Evolutionary conservation across 140 eudicot species (phyloP).

Genomic region (Erigeron philadelphicus): DNA sequence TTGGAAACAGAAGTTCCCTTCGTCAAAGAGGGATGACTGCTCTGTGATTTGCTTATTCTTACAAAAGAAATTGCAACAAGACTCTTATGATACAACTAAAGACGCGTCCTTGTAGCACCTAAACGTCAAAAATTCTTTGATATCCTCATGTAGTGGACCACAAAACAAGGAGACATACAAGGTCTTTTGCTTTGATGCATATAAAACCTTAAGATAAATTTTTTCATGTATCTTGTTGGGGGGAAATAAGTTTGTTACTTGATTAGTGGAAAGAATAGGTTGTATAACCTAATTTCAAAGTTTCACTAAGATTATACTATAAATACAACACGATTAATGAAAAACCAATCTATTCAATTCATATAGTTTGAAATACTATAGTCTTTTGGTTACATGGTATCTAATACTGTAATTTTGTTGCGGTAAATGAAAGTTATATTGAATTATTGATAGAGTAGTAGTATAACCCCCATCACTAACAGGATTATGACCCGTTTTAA

Average conservation of each 20-base stretch:
- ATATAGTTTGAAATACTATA: neutral
- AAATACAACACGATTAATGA: neutral
- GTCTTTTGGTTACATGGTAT: neutral
- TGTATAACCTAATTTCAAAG: neutral
- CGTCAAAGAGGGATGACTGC: constrained; percentile 68
- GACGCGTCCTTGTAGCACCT: constrained; percentile 24
- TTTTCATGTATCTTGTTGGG: constrained; percentile 17
- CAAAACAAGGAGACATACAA: constrained; percentile 3
- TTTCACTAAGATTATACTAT: constrained; percentile 9
- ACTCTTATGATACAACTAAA: constrained; percentile 14
- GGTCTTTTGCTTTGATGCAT: neutral
- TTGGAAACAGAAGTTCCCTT: constrained; percentile 68
- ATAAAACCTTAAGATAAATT: neutral
- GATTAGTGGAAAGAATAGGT: too few species aligned
- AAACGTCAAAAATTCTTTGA: constrained; percentile 8
- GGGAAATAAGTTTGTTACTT: neutral
- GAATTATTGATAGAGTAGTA: constrained; percentile 33
- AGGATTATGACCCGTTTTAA: constrained; percentile 73
- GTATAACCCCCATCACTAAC: constrained; percentile 82
- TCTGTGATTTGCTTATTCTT: constrained; percentile 74
- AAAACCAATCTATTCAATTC: neutral
- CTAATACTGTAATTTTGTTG: constrained; percentile 21
- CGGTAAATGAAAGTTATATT: constrained; percentile 55
- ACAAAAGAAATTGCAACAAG: constrained; percentile 27
- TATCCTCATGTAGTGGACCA: constrained; percentile 5